Percentiles rank a stretch among this genome's conserved stretches.
These are phyloP conservation scores for Phytophthora colocasiae DNA, from an alignment of 352 stramenopile genomes.

Conservation along the genomic window DNA sequence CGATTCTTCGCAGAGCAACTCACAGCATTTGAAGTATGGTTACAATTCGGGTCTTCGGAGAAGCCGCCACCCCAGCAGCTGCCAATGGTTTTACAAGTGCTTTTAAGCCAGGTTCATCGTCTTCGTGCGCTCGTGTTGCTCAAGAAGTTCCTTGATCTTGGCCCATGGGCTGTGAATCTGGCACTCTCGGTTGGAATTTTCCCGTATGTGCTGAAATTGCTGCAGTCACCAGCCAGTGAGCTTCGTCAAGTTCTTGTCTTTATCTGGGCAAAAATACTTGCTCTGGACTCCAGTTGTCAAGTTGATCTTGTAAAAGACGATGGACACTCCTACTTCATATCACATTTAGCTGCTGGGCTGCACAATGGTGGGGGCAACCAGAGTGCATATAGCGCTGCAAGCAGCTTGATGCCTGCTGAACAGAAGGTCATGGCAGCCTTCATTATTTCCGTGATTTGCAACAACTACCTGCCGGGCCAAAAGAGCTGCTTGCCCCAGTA, in stretches of 20 bases:
- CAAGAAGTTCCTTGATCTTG: conserved; percentile 96
- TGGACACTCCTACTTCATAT: conserved; percentile 96
- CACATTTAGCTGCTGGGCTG: conserved; percentile 85
- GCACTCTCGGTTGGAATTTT: conserved; percentile 98
- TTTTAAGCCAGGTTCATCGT: conserved; percentile 97
- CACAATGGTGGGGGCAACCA: conserved; percentile 47
- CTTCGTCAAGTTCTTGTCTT: conserved; percentile 96
- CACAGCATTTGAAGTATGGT: conserved; percentile 98
- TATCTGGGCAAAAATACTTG: conserved; percentile 95
- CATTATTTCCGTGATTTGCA: conserved; percentile 95
- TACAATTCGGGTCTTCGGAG: conserved; percentile 94
- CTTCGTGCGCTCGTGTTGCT: conserved; percentile 96
- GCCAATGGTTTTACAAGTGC: conserved; percentile 97
- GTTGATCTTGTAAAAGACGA: conserved; percentile 97
- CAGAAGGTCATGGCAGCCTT: conserved; percentile 97
- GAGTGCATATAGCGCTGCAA: conserved; percentile 30
- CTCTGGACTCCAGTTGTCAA: conserved; percentile 96
- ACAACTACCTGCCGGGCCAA: conserved; percentile 93
- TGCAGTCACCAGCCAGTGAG: conserved; percentile 95
- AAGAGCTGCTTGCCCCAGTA: conserved; percentile 93
- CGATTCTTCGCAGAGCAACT: conserved; percentile 99
- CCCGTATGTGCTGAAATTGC: conserved; percentile 98
- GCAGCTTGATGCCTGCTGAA: conserved; percentile 74
- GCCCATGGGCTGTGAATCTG: conserved; percentile 90
- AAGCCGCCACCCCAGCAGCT: conserved; percentile 96